Evolutionary conservation across 176 grass and related monocot species (phyloP).

Genomic region (Melocanna baccifera): DNA sequence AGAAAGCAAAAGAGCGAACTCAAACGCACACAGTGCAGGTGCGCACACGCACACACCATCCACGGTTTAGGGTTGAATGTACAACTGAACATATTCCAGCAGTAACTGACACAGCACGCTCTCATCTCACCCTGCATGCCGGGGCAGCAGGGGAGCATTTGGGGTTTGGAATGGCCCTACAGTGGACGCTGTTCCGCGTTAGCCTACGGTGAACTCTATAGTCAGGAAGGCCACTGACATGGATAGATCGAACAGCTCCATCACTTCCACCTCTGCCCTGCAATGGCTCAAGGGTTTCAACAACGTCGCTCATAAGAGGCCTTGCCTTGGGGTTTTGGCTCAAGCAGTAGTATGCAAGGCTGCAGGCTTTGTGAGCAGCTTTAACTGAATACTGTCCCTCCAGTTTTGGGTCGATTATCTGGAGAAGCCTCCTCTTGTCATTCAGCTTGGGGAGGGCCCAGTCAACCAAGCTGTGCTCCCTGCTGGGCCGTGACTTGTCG

Average conservation of each 20-base stretch:
- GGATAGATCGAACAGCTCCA: constrained; percentile 32
- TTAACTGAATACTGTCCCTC: constrained; percentile 75
- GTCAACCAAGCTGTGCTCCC: constrained; percentile 88
- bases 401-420: constrained; percentile 75
- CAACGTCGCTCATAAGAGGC: constrained; percentile 86
- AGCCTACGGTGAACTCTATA: constrained; percentile 46
- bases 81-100: constrained; percentile 53
- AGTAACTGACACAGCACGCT: constrained; percentile 32
- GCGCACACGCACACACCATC: constrained; percentile 6
- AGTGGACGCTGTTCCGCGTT: constrained; percentile 38
- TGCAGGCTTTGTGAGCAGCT: constrained; percentile 88
- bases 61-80: constrained; percentile 41
- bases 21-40: constrained; percentile 23
- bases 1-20: constrained; percentile 11
- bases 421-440: constrained; percentile 85
- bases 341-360: constrained; percentile 92
- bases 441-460: constrained; percentile 86
- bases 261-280: constrained; percentile 45
- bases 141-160: constrained; percentile 67
- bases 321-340: constrained; percentile 90
- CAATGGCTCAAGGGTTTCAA: constrained; percentile 81
- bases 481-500: constrained; percentile 83
- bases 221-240: constrained; percentile 41
- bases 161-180: constrained; percentile 54
- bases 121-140: constrained; percentile 79